phyloP scores from a whole-genome alignment of 1,139 yeast species.

The Maudiozyma humilis region DNA sequence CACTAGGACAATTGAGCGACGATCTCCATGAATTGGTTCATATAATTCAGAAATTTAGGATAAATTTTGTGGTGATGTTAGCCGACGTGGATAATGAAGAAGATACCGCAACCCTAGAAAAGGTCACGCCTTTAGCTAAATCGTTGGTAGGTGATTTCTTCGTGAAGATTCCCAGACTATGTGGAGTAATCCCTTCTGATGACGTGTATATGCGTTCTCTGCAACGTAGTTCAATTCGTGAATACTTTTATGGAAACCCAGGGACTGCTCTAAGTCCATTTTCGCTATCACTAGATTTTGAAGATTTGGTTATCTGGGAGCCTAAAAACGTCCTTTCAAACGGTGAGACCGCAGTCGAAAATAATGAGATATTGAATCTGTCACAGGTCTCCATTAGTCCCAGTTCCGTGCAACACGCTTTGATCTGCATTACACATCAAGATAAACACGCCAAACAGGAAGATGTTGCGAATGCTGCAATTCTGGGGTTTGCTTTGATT shows the following conservation, averaged over 20 bases:
- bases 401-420: conserved; percentile 52
- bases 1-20: conserved; percentile 44
- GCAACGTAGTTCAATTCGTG: conserved; percentile 72
- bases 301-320: conserved; percentile 43
- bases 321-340: conserved; percentile 30
- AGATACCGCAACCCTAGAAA: conserved; percentile 35
- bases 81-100: conserved; percentile 42
- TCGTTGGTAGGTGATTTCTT: conserved; percentile 15
- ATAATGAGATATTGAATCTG: conserved; percentile 7
- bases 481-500: conserved; percentile 50
- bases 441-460: conserved; percentile 44
- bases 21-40: conserved; percentile 33
- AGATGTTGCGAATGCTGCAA: conserved; percentile 49
- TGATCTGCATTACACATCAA: conserved; percentile 66
- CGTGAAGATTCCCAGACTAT: conserved; percentile 22
- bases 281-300: conserved; percentile 48
- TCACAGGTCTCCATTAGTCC: conserved; percentile 24
- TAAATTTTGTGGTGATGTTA: conserved; percentile 48
- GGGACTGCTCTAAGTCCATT: conserved; percentile 70
- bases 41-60: conserved; percentile 31
- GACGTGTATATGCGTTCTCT: conserved; percentile 58
- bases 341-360: background rate
- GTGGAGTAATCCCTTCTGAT: conserved; percentile 55
- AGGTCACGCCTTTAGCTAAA: conserved; percentile 24
- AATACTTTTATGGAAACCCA: conserved; percentile 76